Evolutionary conservation across 1,284 basidiomycete species (phyloP), one percentile per base, ranked within the genome.

Genomic region (Trichosporon ovoides): DNA sequence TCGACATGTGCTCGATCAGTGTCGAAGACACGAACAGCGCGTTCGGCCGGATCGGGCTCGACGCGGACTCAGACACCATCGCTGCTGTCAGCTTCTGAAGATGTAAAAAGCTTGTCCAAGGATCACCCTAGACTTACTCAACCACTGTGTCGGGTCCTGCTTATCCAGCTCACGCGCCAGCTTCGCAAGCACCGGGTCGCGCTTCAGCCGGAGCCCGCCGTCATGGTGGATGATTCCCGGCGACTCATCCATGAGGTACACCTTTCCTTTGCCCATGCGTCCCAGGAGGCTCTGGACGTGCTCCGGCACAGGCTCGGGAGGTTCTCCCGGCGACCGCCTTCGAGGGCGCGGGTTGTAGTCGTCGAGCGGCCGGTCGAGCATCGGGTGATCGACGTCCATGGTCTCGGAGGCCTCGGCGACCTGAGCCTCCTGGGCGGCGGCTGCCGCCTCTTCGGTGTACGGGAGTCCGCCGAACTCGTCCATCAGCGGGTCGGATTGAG

Each of bases 211-310:
- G 38, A 62, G 61, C 38, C 69, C 59, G 14, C 59, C 68, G 55
- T 70, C 69, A 31, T 66, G 54, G 62, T 71, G 68, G 7, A 74
- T 49, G 46, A 76, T 69, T 2, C 63, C 74, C 9, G 71, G 66
- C 33, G 59, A 69, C 59, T 76, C 73, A 18, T 76, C 74, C 40
- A 71, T 59, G 14, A 76, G 57, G 46, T 76, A 76, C 20, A 76
- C 68, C 55, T 76, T 76, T 14, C 69, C 69, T 54, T 65, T 62
- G 2, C 66, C 63, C 74, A 76, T 76, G n/a, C 74, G 58, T 2
- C 68, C 68, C 66, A 76, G 66, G 20, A 76, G 65, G n/a, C 55
- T 50, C 56, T 67, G 58, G 5, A 74, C 72, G 56, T 73, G 70
- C 12, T 70, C 68, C 0, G 74, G 72, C 4, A 75, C 57, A 7